Base-by-base conservation (phyloP, 1,284 basidiomycete species). In the Ustanciosporium gigantosporum region DNA sequence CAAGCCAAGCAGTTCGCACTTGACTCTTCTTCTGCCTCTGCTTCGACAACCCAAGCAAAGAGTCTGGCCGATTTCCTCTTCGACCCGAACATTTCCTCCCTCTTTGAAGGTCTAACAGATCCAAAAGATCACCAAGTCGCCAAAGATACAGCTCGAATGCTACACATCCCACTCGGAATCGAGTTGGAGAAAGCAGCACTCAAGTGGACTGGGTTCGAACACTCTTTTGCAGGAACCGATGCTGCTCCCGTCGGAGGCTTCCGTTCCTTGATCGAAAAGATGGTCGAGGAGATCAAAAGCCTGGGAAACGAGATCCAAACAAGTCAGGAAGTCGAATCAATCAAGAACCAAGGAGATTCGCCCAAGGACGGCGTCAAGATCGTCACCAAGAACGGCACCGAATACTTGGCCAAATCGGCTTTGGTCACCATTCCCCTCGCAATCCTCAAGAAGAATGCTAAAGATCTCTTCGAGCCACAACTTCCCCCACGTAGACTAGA, bases 91-190 rank as follows among this genome's bases (percentile, higher is more conserved):
- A n/a, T n/a, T n/a, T 80, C 79, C 22, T 51, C 73, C 2, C 56
- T 71, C 15, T 71, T 56, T 32, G 46, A 21, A 5, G 52, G 55
- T 17, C 56, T 68, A 32, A 44, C 42, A 34, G 55, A 31, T 3
- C 56, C 58, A 21, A 91, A 93, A 84, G 92, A 96, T 83, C 82
- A 82, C 31, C 34, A 56, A 14, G 64, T 76, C 0, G 78, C 77
- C 1, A 45, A 65, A 14, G 74, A 70, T 6, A 64, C 82, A 24
- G 81, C 81, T 0, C 68, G 82, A 24, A 78, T 79, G 32, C 73
- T 81, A 24, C 81, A 83, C 47, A 77, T 82, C 15, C 80, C 80
- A 0, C 71, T 82, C 0, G 82, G 82, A 2, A 71, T 80, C 36
- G 76, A 76, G 48, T 75, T 79, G 2, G 70, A 77, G n/a, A 58